Conservation (phyloP, 2,329 filamentous ascomycete genomes). For the Tolypocladium tropicale region DNA sequence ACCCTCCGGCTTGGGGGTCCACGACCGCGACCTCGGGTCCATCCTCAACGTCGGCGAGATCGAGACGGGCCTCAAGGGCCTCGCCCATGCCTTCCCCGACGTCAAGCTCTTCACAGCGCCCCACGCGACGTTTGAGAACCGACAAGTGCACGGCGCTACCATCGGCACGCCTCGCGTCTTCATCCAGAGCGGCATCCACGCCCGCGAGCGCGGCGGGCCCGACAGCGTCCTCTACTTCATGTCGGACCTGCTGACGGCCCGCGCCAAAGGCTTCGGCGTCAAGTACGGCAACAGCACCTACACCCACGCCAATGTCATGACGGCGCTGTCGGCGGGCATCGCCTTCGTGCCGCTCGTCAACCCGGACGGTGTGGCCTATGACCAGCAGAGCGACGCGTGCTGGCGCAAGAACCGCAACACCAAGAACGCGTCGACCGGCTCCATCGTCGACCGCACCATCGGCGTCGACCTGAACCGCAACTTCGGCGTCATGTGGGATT, state of each 20-base stretch:
- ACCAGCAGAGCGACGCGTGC: conserved; percentile 37
- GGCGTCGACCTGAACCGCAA: conserved; percentile 47
- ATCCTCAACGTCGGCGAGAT: conserved; percentile 37
- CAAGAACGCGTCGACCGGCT: conserved; percentile 17
- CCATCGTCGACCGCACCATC: conserved; percentile 10
- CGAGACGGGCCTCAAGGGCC: conserved; percentile 29
- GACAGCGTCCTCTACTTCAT: conserved; percentile 49
- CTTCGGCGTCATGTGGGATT: conserved; percentile 49
- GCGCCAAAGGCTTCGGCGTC: conserved; percentile 36
- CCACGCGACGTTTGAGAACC: conserved; percentile 31
- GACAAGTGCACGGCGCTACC: conserved; percentile 26
- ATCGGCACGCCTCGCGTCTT: conserved; percentile 40
- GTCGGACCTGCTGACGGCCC: conserved; percentile 43
- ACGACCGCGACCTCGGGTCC: conserved; percentile 25
- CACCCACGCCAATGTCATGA: conserved; percentile 39
- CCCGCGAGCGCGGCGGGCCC: conserved; percentile 46
- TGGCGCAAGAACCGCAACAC: conserved; percentile 49
- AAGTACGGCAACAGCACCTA: conserved; percentile 41
- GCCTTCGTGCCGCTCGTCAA: conserved; percentile 43
- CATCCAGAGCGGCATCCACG: conserved; percentile 43
- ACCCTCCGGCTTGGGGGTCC: conserved; percentile 20
- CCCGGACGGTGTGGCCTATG: conserved; percentile 42
- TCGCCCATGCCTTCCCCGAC: conserved; percentile 27
- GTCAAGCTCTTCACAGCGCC: conserved; percentile 31
- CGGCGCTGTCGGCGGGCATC: conserved; percentile 40